These are phyloP conservation scores for Trichopus zeylanicus DNA, from an alignment of 116 monocot species.

Conservation along the genomic window DNA sequence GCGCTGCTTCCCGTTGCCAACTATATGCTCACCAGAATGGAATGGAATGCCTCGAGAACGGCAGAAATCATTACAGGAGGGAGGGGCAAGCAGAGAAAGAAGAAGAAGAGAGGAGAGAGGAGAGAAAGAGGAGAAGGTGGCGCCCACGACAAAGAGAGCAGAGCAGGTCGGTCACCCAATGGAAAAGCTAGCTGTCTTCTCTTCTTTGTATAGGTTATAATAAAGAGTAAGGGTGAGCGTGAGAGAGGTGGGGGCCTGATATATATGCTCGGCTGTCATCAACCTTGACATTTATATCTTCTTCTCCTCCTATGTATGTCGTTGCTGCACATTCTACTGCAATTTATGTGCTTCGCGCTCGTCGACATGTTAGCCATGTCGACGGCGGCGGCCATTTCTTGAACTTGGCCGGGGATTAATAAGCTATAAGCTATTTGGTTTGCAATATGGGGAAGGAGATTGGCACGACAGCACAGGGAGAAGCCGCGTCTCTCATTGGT, in stretches of 20 bases:
- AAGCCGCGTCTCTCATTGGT: neutral
- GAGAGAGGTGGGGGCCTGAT: neutral
- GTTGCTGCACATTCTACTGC: neutral
- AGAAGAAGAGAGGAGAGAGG: neutral
- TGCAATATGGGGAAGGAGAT: neutral
- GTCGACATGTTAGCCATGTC: neutral
- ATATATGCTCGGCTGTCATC: constrained; percentile 18
- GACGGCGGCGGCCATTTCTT: too few species aligned
- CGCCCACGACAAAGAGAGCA: neutral
- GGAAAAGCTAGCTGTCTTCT: neutral
- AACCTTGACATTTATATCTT: constrained; percentile 5
- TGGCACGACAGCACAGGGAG: neutral
- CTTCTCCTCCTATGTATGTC: too few species aligned
- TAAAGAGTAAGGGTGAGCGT: neutral
- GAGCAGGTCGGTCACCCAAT: neutral
- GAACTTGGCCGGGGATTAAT: too few species aligned
- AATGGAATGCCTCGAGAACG: neutral
- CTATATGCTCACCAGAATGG: neutral
- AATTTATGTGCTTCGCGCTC: neutral
- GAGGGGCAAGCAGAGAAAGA: neutral
- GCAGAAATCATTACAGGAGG: neutral
- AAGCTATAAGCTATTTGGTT: too few species aligned
- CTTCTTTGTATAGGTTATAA: neutral
- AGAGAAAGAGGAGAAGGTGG: neutral
- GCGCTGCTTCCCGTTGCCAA: neutral